phyloP scores from a whole-genome alignment of 139 green algal species.

The Microglena sp. region DNA sequence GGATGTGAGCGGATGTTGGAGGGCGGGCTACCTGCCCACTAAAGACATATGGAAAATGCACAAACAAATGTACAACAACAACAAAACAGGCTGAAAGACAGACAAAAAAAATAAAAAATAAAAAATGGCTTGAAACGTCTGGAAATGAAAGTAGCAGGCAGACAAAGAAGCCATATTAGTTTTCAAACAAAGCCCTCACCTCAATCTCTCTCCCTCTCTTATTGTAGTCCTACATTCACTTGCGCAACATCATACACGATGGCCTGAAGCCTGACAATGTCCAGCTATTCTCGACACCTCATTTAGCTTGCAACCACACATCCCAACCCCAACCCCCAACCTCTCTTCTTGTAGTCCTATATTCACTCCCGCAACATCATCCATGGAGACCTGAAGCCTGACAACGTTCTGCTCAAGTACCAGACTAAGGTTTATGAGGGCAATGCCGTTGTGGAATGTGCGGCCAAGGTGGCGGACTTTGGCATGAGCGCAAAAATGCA shows the following conservation, averaged over 20 bases:
- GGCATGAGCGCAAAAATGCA: conserved; percentile 28
- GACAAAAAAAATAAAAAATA: too few relatives aligned
- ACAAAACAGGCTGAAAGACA: neutral
- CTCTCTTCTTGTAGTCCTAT: neutral
- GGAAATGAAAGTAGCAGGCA: too few relatives aligned
- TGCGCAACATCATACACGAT: conserved; percentile 8
- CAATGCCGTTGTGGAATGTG: neutral
- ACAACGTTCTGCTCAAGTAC: conserved; percentile 9
- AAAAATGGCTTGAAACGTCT: too few relatives aligned
- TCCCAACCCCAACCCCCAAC: neutral
- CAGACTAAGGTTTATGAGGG: neutral
- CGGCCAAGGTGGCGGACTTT: conserved; percentile 33
- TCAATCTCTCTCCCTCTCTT: too few relatives aligned
- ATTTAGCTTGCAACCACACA: neutral
- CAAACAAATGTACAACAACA: neutral
- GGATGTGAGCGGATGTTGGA: too few relatives aligned
- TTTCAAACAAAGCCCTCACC: too few relatives aligned
- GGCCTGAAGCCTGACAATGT: neutral
- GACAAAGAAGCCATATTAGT: too few relatives aligned
- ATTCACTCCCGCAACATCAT: conserved; percentile 18
- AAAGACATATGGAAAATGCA: neutral
- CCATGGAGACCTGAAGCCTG: conserved; percentile 15
- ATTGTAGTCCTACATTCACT: neutral
- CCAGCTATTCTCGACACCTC: neutral
- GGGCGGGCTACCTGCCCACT: too few relatives aligned